These are phyloP conservation scores for Phytophthora palmivora DNA, from an alignment of 352 stramenopile species.

Conservation along the genomic window DNA sequence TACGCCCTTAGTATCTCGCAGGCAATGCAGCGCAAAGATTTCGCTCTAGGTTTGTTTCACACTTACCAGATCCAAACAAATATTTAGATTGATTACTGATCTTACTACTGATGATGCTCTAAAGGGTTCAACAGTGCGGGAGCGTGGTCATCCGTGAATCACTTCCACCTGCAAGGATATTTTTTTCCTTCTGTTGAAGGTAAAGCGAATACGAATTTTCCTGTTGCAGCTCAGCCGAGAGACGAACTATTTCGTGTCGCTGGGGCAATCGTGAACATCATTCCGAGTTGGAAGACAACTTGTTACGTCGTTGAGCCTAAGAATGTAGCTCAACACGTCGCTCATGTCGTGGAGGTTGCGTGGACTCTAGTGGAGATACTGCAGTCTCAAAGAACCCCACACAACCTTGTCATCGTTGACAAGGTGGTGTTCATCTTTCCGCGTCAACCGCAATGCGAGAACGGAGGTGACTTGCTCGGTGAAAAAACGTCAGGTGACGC, in stretches of 20 bases:
- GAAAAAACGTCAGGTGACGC: not conserved
- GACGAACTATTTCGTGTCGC: slow-evolving; percentile 34
- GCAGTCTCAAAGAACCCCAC: slow-evolving; percentile 42
- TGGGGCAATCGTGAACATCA: slow-evolving; percentile 18
- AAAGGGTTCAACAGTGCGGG: slow-evolving; percentile 77
- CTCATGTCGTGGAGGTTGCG: slow-evolving; percentile 20
- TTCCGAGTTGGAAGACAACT: slow-evolving; percentile 55
- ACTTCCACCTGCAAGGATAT: slow-evolving; percentile 77
- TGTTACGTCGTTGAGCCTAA: slow-evolving; percentile 47
- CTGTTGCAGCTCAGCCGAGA: slow-evolving; percentile 45
- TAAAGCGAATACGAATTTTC: slow-evolving; percentile 35
- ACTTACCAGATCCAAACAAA: not conserved
- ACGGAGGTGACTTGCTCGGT: slow-evolving; percentile 32
- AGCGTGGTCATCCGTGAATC: slow-evolving; percentile 82
- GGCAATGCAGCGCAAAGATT: slow-evolving; percentile 40
- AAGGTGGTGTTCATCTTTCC: slow-evolving; percentile 61
- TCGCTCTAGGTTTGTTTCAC: slow-evolving; percentile 50
- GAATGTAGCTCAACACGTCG: not conserved
- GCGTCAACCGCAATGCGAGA: slow-evolving; percentile 60
- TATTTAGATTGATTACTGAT: not conserved
- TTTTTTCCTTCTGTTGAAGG: slow-evolving; percentile 44
- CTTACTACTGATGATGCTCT: not conserved
- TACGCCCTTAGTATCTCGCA: slow-evolving; percentile 36
- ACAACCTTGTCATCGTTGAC: slow-evolving; percentile 64
- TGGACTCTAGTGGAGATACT: slow-evolving; percentile 59